Conservation (phyloP, 305 asterid genomes). For the Petunia hybrid region DNA sequence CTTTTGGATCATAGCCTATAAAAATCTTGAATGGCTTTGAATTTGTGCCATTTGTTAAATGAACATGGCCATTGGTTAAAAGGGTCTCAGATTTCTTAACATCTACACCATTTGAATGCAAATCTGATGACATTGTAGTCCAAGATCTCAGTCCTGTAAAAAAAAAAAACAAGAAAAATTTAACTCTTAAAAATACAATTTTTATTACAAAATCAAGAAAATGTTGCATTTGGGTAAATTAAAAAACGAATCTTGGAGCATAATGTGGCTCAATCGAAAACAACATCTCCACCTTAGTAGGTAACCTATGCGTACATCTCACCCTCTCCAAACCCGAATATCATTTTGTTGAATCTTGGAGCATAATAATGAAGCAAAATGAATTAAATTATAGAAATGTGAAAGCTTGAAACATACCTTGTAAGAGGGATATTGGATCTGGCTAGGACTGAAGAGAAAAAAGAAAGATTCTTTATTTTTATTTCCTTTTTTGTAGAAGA, state of each 20-base stretch:
- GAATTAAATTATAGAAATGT: background rate
- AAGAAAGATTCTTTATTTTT: background rate
- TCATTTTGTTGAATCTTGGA: background rate
- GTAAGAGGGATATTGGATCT: slow-evolving; percentile 32
- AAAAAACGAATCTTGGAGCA: background rate
- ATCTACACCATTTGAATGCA: slow-evolving; percentile 23
- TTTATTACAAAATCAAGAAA: background rate
- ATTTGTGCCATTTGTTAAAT: slow-evolving; percentile 37
- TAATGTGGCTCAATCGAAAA: background rate
- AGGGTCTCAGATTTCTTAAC: slow-evolving; percentile 35
- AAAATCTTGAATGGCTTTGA: slow-evolving; percentile 62
- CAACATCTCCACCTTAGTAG: no score
- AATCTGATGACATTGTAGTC: slow-evolving; percentile 25
- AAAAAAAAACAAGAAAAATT: background rate
- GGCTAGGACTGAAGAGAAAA: background rate
- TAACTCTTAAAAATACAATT: background rate
- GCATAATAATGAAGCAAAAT: background rate
- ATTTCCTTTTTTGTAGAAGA: background rate
- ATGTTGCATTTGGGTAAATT: background rate
- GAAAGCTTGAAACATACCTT: slow-evolving; percentile 29
- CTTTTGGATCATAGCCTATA: slow-evolving; percentile 83
- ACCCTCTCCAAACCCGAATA: no score
- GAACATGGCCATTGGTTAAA: slow-evolving; percentile 28
- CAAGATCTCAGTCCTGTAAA: slow-evolving; percentile 28
- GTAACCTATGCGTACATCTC: no score